Evolutionary conservation across 352 stramenopile genomes (phyloP).

Genomic region (Phytophthora macrochlamydospora): DNA sequence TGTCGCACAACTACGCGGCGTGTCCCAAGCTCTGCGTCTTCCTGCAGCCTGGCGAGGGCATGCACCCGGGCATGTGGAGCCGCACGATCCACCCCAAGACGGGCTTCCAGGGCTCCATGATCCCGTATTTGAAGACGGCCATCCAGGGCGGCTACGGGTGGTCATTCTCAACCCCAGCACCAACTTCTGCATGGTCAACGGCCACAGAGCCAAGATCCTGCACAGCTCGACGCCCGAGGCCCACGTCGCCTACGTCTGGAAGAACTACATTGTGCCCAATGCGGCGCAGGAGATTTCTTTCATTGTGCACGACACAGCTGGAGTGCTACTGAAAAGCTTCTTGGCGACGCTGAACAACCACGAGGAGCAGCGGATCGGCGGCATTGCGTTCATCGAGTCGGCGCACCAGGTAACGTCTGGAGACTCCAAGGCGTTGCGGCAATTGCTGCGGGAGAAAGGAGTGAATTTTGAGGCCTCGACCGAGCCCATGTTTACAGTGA

Average conservation of each 20-base stretch:
- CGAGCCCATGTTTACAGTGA: constrained; percentile 85
- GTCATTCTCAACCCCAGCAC: constrained; percentile 88
- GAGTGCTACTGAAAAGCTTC: constrained; percentile 74
- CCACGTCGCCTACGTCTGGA: constrained; percentile 86
- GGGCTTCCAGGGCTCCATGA: constrained; percentile 88
- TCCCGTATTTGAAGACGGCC: constrained; percentile 87
- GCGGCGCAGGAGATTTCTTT: constrained; percentile 87
- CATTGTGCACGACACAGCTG: constrained; percentile 74
- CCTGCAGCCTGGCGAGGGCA: constrained; percentile 69
- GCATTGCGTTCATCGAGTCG: constrained; percentile 88
- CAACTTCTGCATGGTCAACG: constrained; percentile 81
- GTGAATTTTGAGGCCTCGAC: constrained; percentile 88
- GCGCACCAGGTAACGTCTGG: constrained; percentile 70
- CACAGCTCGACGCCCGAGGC: constrained; percentile 78
- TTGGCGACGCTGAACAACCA: constrained; percentile 58
- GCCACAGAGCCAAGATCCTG: constrained; percentile 82
- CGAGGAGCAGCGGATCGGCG: constrained; percentile 68
- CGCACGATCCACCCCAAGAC: constrained; percentile 76
- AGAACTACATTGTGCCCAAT: constrained; percentile 86
- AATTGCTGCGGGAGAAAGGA: constrained; percentile 69
- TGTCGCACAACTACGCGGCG: constrained; percentile 79
- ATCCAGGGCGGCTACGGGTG: constrained; percentile 86
- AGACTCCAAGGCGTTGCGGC: constrained; percentile 51
- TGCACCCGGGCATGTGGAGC: constrained; percentile 79
- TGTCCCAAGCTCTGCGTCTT: constrained; percentile 86